phyloP scores from a whole-genome alignment of 108 stramenopile genomes.

The Conticribra guillardii region DNA sequence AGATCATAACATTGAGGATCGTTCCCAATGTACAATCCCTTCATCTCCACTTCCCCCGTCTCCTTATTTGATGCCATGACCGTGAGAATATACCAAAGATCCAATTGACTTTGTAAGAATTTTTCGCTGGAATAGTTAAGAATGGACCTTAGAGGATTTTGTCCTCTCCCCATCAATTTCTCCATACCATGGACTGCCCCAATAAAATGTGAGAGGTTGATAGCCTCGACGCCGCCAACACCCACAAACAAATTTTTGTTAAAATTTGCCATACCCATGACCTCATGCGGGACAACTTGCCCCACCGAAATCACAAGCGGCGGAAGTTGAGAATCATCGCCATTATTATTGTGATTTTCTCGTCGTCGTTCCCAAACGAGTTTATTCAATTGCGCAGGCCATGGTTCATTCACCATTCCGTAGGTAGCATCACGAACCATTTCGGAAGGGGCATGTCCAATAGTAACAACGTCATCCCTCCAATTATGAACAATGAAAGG shows the following conservation, averaged over 20 bases:
- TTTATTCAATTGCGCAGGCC: slow-evolving; percentile 95
- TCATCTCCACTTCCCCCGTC: slow-evolving; percentile 69
- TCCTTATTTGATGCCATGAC: slow-evolving; percentile 71
- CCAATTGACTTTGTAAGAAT: slow-evolving; percentile 69
- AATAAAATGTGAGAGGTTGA: slow-evolving; percentile 95
- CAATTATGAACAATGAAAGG: slow-evolving; percentile 94
- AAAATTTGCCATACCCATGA: slow-evolving; percentile 97
- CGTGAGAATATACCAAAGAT: slow-evolving; percentile 92
- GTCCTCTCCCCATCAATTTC: slow-evolving; percentile 91
- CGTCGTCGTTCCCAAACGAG: slow-evolving; percentile 87
- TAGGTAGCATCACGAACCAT: slow-evolving; percentile 80
- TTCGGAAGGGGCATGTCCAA: slow-evolving; percentile 83
- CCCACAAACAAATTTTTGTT: slow-evolving; percentile 94
- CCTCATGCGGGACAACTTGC: slow-evolving; percentile 63
- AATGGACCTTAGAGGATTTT: slow-evolving; percentile 90
- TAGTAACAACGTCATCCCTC: slow-evolving; percentile 94
- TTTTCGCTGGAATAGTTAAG: slow-evolving; percentile 86
- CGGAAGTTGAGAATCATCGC: slow-evolving; percentile 34
- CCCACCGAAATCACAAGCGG: slow-evolving; percentile 89
- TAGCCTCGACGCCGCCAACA: slow-evolving; percentile 91
- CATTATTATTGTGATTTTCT: slow-evolving; percentile 23
- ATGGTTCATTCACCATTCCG: slow-evolving; percentile 70
- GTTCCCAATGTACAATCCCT: slow-evolving; percentile 92
- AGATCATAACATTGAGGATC: slow-evolving; percentile 86
- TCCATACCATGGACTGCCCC: slow-evolving; percentile 98